Evolutionary conservation across 139 green algal genomes (phyloP).

Genomic region (Gonium pectorale): DNA sequence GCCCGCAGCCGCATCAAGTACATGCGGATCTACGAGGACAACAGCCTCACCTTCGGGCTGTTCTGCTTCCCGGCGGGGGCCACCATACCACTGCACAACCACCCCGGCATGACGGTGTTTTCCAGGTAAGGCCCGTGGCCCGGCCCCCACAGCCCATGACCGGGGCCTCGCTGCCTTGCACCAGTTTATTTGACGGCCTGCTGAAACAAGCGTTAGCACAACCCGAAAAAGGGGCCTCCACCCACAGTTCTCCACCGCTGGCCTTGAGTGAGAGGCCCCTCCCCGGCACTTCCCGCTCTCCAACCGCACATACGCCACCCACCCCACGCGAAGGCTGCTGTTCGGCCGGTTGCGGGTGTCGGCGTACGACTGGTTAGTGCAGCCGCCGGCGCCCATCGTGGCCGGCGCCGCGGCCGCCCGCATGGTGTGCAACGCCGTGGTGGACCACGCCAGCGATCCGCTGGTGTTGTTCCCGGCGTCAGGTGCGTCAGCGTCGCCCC

Average conservation of each 20-base stretch:
- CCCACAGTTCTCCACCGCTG: too few relatives aligned
- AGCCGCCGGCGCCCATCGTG: not conserved
- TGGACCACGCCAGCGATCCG: conserved; percentile 55
- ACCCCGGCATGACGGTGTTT: conserved; percentile 61
- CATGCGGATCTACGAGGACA: conserved; percentile 87
- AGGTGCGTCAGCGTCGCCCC: conserved; percentile 33
- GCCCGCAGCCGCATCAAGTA: conserved; percentile 79
- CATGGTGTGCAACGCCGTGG: conserved; percentile 66
- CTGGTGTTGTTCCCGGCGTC: conserved; percentile 69
- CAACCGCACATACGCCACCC: not conserved
- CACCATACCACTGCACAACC: conserved; percentile 82
- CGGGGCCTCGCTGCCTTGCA: too few relatives aligned
- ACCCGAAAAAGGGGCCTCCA: not conserved
- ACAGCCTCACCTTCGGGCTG: conserved; percentile 83
- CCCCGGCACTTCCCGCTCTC: too few relatives aligned
- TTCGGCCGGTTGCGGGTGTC: conserved; percentile 86
- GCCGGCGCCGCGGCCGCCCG: conserved; percentile 10
- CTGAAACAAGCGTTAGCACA: not conserved
- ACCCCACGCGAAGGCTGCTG: conserved; percentile 72
- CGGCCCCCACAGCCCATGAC: too few relatives aligned
- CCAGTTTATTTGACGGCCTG: too few relatives aligned
- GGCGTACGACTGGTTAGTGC: conserved; percentile 78
- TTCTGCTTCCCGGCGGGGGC: conserved; percentile 83
- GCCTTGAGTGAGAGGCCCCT: too few relatives aligned
- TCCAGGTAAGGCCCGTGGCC: conserved; percentile 22